phyloP scores from a whole-genome alignment of 1,284 basidiomycete genomes.

The Meira miltonrushii region DNA sequence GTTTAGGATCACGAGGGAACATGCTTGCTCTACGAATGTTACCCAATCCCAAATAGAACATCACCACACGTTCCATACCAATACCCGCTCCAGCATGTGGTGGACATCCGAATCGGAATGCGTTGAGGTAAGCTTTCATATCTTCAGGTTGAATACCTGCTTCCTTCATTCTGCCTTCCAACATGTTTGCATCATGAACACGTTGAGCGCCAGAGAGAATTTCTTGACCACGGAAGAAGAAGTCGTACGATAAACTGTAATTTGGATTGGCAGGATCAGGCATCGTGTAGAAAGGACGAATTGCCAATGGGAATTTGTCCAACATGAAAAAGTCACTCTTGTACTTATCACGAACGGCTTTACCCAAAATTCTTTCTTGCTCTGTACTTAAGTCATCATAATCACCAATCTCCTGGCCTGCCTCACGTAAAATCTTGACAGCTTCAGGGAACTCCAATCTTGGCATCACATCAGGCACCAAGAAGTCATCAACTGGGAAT shows the following conservation, averaged over 20 bases:
- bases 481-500: conserved; percentile 67
- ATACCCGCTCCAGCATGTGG: conserved; percentile 65
- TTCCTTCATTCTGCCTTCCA: conserved; percentile 73
- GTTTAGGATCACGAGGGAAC: conserved; percentile 67
- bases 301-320: conserved; percentile 50
- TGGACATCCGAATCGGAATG: conserved; percentile 86
- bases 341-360: conserved; percentile 49
- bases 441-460: conserved; percentile 46
- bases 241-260: conserved; percentile 97
- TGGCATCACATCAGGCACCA: conserved; percentile 47
- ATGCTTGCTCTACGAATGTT: conserved; percentile 89
- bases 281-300: conserved; percentile 53
- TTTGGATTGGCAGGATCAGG: conserved; percentile 43
- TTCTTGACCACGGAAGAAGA: conserved; percentile 99
- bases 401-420: conserved; percentile 44
- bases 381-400: conserved; percentile 50
- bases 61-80: conserved; percentile 83
- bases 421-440: conserved; percentile 44
- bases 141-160: conserved; percentile 71
- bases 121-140: conserved; percentile 87
- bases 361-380: conserved; percentile 44
- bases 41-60: conserved; percentile 67
- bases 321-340: conserved; percentile 47
- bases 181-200: conserved; percentile 80
- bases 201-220: conserved; percentile 96